Conservation (phyloP, 148 eudicot genomes). For the Heliamphora exappendiculata region DNA sequence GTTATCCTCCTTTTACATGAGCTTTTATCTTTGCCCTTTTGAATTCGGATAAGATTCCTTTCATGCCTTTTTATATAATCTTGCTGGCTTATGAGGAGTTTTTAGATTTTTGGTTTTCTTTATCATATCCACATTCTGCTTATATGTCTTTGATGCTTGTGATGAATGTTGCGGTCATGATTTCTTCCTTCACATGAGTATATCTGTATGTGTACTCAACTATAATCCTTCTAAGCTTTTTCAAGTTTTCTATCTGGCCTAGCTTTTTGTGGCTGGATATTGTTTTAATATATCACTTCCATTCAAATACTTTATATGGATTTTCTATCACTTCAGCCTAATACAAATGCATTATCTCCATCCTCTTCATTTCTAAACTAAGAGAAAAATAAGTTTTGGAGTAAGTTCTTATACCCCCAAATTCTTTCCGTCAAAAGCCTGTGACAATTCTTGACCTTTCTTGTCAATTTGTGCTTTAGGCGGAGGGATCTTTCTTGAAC, state of each 20-base stretch:
- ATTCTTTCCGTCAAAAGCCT: neutral
- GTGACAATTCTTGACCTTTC: neutral
- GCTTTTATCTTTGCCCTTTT: too few relatives aligned
- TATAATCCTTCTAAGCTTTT: neutral
- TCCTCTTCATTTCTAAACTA: neutral
- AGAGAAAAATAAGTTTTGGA: neutral
- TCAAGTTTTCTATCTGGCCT: neutral
- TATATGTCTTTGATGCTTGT: neutral
- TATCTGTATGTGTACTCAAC: neutral
- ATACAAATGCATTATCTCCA: neutral
- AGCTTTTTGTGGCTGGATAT: neutral
- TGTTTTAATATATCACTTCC: neutral
- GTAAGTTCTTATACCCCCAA: neutral
- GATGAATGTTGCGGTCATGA: neutral
- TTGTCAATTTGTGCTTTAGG: too few relatives aligned
- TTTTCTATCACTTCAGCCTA: neutral
- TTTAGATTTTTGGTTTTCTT: neutral
- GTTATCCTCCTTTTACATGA: too few relatives aligned
- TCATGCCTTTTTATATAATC: too few relatives aligned
- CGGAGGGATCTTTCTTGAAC: too few relatives aligned
- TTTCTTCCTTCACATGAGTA: too few relatives aligned
- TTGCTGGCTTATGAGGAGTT: too few relatives aligned
- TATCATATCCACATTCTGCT: neutral
- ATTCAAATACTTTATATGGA: neutral
- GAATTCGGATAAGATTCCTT: too few relatives aligned